These are phyloP conservation scores for Cunninghamia lanceolata DNA, from an alignment of 75 land plant species.

Conservation along the genomic window DNA sequence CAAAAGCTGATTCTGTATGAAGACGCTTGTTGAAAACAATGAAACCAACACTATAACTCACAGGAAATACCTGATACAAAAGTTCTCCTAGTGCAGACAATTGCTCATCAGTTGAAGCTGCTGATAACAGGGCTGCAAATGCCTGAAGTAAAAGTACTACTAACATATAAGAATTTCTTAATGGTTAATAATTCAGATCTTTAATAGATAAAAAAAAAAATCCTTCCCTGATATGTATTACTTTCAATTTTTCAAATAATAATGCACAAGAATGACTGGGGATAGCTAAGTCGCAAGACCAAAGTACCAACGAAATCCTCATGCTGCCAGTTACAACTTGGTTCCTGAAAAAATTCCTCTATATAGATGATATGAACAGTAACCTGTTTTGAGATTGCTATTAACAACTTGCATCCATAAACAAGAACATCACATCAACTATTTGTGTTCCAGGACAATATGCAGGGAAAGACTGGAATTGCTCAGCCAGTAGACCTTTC, in stretches of 20 bases:
- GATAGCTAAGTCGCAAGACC: not conserved
- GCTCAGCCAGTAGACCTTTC: not conserved
- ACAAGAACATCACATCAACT: not conserved
- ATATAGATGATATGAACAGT: not conserved
- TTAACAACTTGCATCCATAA: not conserved
- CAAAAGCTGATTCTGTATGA: not conserved
- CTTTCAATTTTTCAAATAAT: not conserved
- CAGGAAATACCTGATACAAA: constrained; percentile 75
- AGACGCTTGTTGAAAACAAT: not conserved
- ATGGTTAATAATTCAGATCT: not conserved
- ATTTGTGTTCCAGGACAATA: not conserved
- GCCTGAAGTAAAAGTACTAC: constrained; percentile 35
- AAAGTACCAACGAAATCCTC: not conserved
- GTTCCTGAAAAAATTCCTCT: not conserved
- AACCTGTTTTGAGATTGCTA: not conserved
- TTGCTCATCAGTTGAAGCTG: constrained; percentile 64
- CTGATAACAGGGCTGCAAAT: constrained; percentile 73
- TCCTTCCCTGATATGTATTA: not conserved
- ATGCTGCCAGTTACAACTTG: not conserved
- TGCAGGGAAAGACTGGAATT: not conserved
- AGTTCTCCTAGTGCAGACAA: constrained; percentile 79
- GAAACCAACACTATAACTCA: not conserved
- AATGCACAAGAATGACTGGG: not conserved
- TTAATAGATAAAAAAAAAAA: not conserved
- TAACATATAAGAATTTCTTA: not conserved